Evolutionary conservation across 139 green algal species (phyloP), one percentile per base, ranked within the genome.

Genomic region (Tetradesmus lagerheimii): DNA sequence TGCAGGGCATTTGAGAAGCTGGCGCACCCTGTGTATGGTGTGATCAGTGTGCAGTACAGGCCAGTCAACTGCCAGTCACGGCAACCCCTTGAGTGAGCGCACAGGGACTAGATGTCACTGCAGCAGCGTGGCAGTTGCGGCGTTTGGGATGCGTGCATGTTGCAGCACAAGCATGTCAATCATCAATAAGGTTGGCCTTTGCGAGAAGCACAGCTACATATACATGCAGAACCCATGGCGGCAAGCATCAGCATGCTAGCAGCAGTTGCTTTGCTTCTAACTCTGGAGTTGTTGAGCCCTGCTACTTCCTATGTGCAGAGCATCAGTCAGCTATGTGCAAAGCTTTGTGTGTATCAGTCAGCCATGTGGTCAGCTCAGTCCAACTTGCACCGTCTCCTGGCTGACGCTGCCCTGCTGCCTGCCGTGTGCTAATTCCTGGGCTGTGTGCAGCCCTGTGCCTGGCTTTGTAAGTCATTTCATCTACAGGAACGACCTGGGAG

Each of bases 401-500:
- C 47, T 23, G 12, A 62, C 1, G 6, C 12, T 62, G 47, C 2
- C 6, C 47, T 62, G 47, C 5, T 62, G 47, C 47, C 47, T 20
- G 47, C 47, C 47, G 2, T 20, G 47, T 62, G 47, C 20, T 11
- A 11, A 23, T 16, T 23, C 47, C 47, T 18, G 47, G 2, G 1
- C 47, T 62, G 47, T 37, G 16, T 14, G 53, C 85, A 89, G 85
- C 31, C 71, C 85, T 34, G 43, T 89, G 41, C 85, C 85, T 43
- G 85, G 85, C 25, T 89, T 66, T 84, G 43, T 89, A 0, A 89
- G 88, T 43, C 35, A 80, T 6, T 86, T 83, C 35, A 91, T 93
- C 74, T 93, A 93, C 39, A 64, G 29, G 37, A 84, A 93, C 53
- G 64, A 77, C 4, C 80, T 92, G 77, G 89, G 79, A 12, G 62